phyloP scores from a whole-genome alignment of 805 yeast genomes.

The Metschnikowia gelsemii region DNA sequence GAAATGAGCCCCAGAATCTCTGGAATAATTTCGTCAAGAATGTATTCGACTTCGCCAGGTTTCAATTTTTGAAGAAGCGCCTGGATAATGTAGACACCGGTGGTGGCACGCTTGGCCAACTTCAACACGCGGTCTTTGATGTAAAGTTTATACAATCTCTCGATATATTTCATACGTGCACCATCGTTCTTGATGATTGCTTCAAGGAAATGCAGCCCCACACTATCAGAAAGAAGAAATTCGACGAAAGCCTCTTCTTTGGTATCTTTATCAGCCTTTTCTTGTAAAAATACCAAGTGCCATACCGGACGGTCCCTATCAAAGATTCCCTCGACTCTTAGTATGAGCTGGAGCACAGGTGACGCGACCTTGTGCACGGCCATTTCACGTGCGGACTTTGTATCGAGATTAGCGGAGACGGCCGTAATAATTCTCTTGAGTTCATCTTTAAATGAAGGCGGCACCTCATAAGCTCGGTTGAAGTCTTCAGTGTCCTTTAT shows the following conservation, averaged over 20 bases:
- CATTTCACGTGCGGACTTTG: slow-evolving; percentile 56
- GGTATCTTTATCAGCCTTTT: slow-evolving; percentile 49
- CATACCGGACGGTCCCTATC: slow-evolving; percentile 72
- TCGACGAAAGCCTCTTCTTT: slow-evolving; percentile 81
- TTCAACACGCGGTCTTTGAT: slow-evolving; percentile 73
- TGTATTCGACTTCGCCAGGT: slow-evolving; percentile 58
- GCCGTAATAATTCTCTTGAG: slow-evolving; percentile 49
- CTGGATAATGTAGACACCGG: slow-evolving; percentile 79
- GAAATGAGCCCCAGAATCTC: slow-evolving; percentile 56
- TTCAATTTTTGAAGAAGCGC: slow-evolving; percentile 65
- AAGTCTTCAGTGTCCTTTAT: slow-evolving; percentile 76
- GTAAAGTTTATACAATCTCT: slow-evolving; percentile 66
- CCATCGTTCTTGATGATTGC: slow-evolving; percentile 61
- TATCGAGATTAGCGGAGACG: slow-evolving; percentile 37
- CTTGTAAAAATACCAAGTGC: slow-evolving; percentile 58
- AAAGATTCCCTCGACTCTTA: slow-evolving; percentile 78
- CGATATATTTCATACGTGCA: slow-evolving; percentile 62
- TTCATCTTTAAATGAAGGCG: slow-evolving; percentile 62
- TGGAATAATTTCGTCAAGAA: slow-evolving; percentile 65
- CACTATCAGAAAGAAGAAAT: slow-evolving; percentile 76
- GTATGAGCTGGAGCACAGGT: slow-evolving; percentile 77
- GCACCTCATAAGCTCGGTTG: slow-evolving; percentile 64
- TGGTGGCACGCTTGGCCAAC: slow-evolving; percentile 76
- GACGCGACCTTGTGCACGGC: slow-evolving; percentile 82
- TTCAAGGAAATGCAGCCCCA: slow-evolving; percentile 93